Base-by-base conservation (phyloP, 2,329 filamentous ascomycete species). In the Biscogniauxia sp. region DNA sequence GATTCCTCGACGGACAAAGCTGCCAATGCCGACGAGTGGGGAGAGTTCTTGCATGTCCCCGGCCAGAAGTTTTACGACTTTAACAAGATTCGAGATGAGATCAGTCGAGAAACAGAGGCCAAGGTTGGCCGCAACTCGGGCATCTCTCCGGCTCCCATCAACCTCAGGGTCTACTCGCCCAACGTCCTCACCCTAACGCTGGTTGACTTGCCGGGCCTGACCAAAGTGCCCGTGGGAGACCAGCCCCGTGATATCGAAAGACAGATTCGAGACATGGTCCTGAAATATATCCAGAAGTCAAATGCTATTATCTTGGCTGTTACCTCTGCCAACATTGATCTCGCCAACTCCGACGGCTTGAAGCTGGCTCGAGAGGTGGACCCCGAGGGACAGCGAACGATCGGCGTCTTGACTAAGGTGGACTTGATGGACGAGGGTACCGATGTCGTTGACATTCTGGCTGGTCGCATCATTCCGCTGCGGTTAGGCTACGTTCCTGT, bases 371-470 rank as follows among this genome's bases (percentile, higher is more conserved):
- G 95, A 72, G 94, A 99, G 79, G 95, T 99, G 51, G 95, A 99
- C 71, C 94, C 94, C 2, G 93, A 99, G 75, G 95, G 95, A 73
- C 94, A 98, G 80, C 87, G 95, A 75, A 99, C 95, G 55, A 99
- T 99, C 68, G 95, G 95, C 85, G 95, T 99, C 64, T 84, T 99
- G 70, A 98, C 94, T 70, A 99, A 99, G 84, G 93, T 99, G 63
- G 95, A 99, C 80, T 80, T 99, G 74, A 99, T 99, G 95, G 95
- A 99, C 76, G 92, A 97, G 25, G 95, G 95, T 58, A 99, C 95
- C 57, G 95, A 99, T 73, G 95, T 98, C 51, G 94, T 99, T 68
- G 95, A 99, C 78, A 99, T 99, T 81, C 84, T 99, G 72, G 96
- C 95, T 66, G 96, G 96, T 62, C 90, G 95, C 72, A 96, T 99